Base-by-base conservation (phyloP, 2,329 filamentous ascomycete genomes). In the Aspergillus glaucus region DNA sequence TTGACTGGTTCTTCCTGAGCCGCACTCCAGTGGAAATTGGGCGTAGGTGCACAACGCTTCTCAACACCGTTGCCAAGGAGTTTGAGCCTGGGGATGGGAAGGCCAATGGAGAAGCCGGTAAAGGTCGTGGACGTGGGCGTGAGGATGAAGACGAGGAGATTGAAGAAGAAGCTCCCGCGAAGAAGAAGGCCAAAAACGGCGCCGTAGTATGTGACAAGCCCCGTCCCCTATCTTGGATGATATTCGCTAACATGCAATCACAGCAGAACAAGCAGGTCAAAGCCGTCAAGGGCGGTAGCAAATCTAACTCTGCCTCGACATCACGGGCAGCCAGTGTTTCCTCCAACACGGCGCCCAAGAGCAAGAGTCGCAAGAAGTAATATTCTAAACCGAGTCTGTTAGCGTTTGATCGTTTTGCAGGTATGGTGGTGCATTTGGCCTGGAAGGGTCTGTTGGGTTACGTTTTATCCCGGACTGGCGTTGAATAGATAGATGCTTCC, bases 1-100 rank as follows among this genome's bases (percentile, higher is more conserved):
- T 98, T 62, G 93, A 98, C 67, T 98, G 94, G 94, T 98, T 98
- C 75, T 96, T 98, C 77, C 79, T 98, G 37, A 95, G 88, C 67
- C 83, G 93, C 42, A 98, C 92, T 3, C 89, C 93, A 0, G 85
- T 91, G 44, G 93, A 98, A 71, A 86, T 98, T 59, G 87, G 89
- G 53, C 85, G 93, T 60, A 83, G 94, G 46, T 97, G 93, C 73
- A 94, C 88, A 28, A 98, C 94, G 1, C 79, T 98, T 46, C 82
- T 98, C 55, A 95, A 92, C 32, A 95, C 93, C 0, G 89, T 98
- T 43, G 87, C 93, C 46, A 87, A 93, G 69, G 93, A 98, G 71
- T 95, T 96, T 68, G 92, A 96, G 64, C 84, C 86, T 32, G 64
- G 60, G 3, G 71, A 76, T 50, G 75, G 75, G 26, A 73, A 74